Base-by-base conservation (phyloP, 768 basidiomycete genomes). In the Daedaleopsis sinensis region DNA sequence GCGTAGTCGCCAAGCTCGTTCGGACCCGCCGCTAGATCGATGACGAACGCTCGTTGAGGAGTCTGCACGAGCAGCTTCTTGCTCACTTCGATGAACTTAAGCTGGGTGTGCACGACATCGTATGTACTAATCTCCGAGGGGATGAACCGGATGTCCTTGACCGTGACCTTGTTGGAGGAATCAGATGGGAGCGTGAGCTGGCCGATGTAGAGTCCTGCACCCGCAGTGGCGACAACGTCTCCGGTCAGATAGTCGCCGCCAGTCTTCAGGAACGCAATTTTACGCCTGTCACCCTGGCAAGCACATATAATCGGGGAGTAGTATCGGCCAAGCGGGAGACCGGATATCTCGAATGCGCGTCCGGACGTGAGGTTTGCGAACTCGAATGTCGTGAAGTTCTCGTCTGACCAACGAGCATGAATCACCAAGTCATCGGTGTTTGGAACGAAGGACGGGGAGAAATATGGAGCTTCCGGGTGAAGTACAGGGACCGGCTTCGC, bases 331-430 rank as follows among this genome's bases (percentile, higher is more conserved):
- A 85, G 68, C 0, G 90, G 87, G 24, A 89, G 72, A 23, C 85
- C 87, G 7, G 71, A 73, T 39, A 91, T 59, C 55, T 85, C 81
- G 68, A 81, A 79, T 0, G 78, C 79, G 9, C 69, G 67, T 4
- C 76, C 79, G 1, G 78, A 74, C 8, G 68, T 66, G 7, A 88
- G 53, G 67, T 89, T 78, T 10, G 87, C 83, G 35, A 91, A 65
- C 73, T 91, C 89, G 66, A 91, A 83, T 3, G 82, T 77, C 3
- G 87, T 83, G 69, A 89, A 89, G 57, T 78, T 68, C 8, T 75
- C 73, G 67, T 90, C 81, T 0, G 88, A 89, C 89, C 89, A 91
- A 13, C 86, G 82, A 4, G 82, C 81, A 53, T 90, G 89, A 16
- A 91, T 69, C 12, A 90, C 71, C 23, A 89, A 70, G 57, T 85